phyloP scores from a whole-genome alignment of 352 stramenopile genomes.

The Globisporangium camurandrum region DNA sequence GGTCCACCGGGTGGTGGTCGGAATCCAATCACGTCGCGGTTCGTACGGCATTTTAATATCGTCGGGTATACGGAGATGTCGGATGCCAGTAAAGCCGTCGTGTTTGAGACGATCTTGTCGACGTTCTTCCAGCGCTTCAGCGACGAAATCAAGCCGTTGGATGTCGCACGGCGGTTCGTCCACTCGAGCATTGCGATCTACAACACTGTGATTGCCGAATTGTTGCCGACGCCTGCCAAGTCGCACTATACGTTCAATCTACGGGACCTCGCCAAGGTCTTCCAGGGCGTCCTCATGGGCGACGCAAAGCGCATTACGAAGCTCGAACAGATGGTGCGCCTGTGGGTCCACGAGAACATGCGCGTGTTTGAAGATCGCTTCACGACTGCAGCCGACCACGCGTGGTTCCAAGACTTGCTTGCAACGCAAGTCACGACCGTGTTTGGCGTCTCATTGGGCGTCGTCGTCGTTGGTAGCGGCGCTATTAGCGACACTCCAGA shows the following conservation, averaged over 20 bases:
- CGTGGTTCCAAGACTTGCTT: constrained; percentile 75
- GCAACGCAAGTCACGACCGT: constrained; percentile 41
- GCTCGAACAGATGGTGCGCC: constrained; percentile 57
- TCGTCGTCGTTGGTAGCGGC: constrained; percentile 8
- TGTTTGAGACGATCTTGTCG: constrained; percentile 76
- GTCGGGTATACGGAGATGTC: constrained; percentile 82
- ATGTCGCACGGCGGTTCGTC: constrained; percentile 54
- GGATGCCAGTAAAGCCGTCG: constrained; percentile 70
- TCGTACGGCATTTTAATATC: constrained; percentile 84
- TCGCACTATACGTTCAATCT: constrained; percentile 88
- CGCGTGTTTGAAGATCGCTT: constrained; percentile 86
- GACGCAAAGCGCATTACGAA: constrained; percentile 66
- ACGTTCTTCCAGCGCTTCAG: constrained; percentile 67
- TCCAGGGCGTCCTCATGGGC: constrained; percentile 80
- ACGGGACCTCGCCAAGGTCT: constrained; percentile 84
- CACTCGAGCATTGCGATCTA: constrained; percentile 75
- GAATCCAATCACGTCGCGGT: constrained; percentile 72
- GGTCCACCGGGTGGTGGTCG: constrained; percentile 68
- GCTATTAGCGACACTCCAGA: no score
- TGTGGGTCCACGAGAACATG: constrained; percentile 85
- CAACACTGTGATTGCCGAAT: constrained; percentile 74
- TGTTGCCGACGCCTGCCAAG: constrained; percentile 78
- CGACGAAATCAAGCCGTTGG: constrained; percentile 51
- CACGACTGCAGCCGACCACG: constrained; percentile 56
- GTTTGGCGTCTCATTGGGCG: constrained; percentile 42